Evolutionary conservation across 768 basidiomycete genomes (phyloP).

Genomic region (Suillus plorans): DNA sequence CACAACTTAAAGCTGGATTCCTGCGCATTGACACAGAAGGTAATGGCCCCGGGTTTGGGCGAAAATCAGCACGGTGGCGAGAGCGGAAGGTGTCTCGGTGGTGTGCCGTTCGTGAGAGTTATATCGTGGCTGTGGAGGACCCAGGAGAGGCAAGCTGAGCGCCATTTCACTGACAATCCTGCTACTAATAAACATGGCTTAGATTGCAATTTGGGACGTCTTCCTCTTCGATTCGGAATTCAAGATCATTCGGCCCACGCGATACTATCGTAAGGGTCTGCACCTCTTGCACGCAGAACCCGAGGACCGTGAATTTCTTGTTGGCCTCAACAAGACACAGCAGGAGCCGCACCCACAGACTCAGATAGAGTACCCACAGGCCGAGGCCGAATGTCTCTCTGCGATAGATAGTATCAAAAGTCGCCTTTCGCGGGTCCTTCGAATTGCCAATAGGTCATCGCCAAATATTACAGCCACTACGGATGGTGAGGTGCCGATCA

Average conservation of each 20-base stretch:
- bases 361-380: constrained; percentile 14
- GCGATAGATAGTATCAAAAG: constrained; percentile 50
- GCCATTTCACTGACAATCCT: not conserved
- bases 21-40: constrained; percentile 58
- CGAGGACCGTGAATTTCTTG: constrained; percentile 25
- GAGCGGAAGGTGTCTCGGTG: constrained; percentile 72
- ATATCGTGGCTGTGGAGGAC: constrained; percentile 83
- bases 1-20: constrained; percentile 90
- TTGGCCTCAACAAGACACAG: constrained; percentile 18
- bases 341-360: constrained; percentile 17
- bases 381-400: constrained; percentile 37
- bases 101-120: constrained; percentile 92
- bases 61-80: constrained; percentile 60
- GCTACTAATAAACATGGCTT: constrained; percentile 8
- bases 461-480: constrained; percentile 11
- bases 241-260: constrained; percentile 82
- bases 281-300: constrained; percentile 53
- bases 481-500: constrained; percentile 6
- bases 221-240: constrained; percentile 92
- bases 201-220: constrained; percentile 91
- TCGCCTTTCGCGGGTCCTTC: constrained; percentile 46
- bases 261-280: constrained; percentile 85
- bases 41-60: constrained; percentile 57
- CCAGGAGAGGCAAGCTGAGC: constrained; percentile 70
- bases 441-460: constrained; percentile 27